Percentiles rank a stretch among this genome's conserved stretches.
Evolutionary conservation across 2,329 filamentous ascomycete genomes (phyloP).

Genomic region (Aspergillus persii): DNA sequence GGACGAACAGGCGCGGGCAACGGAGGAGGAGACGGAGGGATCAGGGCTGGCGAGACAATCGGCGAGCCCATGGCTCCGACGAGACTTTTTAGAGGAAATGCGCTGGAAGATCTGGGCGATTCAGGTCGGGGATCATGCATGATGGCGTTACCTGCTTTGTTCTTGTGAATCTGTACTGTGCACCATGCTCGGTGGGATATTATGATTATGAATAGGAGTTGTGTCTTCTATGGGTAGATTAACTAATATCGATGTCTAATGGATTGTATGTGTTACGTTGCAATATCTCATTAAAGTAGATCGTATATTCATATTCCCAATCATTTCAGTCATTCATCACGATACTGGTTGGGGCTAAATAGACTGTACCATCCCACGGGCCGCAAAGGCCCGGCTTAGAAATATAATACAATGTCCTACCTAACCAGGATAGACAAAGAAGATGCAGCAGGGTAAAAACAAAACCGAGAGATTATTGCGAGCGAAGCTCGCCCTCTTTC

Average conservation of each 20-base stretch:
- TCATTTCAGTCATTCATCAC: neutral
- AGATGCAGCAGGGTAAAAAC: neutral
- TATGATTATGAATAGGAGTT: neutral
- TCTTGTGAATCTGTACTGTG: neutral
- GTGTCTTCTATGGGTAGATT: neutral
- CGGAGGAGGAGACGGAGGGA: constrained; percentile 39
- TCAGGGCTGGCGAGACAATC: constrained; percentile 19
- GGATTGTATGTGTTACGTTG: neutral
- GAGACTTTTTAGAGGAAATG: constrained; percentile 40
- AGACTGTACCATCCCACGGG: neutral
- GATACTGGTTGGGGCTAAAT: neutral
- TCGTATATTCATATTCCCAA: neutral
- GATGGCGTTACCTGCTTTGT: constrained; percentile 1
- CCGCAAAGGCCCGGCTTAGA: neutral
- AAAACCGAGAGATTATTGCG: constrained; percentile 16
- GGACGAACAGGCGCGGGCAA: constrained; percentile 17
- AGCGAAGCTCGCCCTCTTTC: constrained; percentile 33
- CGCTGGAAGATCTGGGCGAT: constrained; percentile 44
- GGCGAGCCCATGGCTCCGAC: constrained; percentile 38
- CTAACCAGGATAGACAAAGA: neutral
- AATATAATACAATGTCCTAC: neutral
- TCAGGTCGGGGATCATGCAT: constrained; percentile 22
- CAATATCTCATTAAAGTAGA: neutral
- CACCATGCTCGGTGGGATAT: neutral
- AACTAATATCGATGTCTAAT: neutral